phyloP scores from a whole-genome alignment of 2,329 filamentous ascomycete species.

The Chalaropsis ovoidea region DNA sequence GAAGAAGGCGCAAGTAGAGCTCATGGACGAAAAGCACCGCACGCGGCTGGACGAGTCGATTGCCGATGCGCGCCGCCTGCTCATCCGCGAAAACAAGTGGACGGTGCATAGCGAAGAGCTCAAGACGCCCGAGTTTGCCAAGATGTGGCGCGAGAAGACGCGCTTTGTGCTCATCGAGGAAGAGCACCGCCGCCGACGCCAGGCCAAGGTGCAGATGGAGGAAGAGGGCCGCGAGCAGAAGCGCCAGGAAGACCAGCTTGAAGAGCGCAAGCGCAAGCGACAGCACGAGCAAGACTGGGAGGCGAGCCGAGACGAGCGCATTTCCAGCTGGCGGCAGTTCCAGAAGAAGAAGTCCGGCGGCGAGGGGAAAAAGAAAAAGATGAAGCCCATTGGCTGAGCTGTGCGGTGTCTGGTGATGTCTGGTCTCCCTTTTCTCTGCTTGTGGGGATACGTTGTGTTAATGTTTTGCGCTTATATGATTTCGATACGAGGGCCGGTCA shows the following conservation, averaged over 20 bases:
- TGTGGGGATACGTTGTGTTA: background rate
- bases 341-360: slow-evolving; percentile 58
- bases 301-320: slow-evolving; percentile 77
- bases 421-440: background rate
- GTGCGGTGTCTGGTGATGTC: background rate
- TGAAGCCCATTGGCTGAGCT: slow-evolving; percentile 49
- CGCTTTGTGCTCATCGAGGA: slow-evolving; percentile 86
- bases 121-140: slow-evolving; percentile 70
- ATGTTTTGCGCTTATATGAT: slow-evolving; percentile 17
- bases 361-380: slow-evolving; percentile 62
- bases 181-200: slow-evolving; percentile 70
- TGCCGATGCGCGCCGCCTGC: slow-evolving; percentile 84
- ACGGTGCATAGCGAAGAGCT: slow-evolving; percentile 80
- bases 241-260: slow-evolving; percentile 74
- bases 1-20: slow-evolving; percentile 82
- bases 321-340: slow-evolving; percentile 89
- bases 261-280: slow-evolving; percentile 70
- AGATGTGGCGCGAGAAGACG: slow-evolving; percentile 82
- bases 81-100: slow-evolving; percentile 91
- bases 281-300: slow-evolving; percentile 96
- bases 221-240: slow-evolving; percentile 87
- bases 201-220: slow-evolving; percentile 89
- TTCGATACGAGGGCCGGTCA: slow-evolving; percentile 4
- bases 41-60: slow-evolving; percentile 84
- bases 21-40: slow-evolving; percentile 91